phyloP scores from a whole-genome alignment of 2,329 filamentous ascomycete genomes.

The Phialocephala sp. region DNA sequence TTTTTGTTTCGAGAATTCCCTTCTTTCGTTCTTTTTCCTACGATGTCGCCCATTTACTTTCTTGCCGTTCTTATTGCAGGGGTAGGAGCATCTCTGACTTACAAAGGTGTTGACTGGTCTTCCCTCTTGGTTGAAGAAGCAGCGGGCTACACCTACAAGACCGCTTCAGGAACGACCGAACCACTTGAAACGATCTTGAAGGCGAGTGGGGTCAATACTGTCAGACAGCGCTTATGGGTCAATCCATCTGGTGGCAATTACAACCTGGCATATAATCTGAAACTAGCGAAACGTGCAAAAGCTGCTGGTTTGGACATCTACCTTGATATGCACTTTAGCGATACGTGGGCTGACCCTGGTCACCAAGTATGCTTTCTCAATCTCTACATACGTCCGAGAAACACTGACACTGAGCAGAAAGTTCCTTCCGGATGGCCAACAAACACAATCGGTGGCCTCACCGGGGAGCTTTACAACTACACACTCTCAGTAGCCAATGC shows the following conservation, averaged over 20 bases:
- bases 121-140: constrained; percentile 68
- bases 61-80: constrained; percentile 18
- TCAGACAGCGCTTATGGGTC: constrained; percentile 75
- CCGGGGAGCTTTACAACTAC: constrained; percentile 72
- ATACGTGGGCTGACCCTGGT: constrained; percentile 73
- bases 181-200: constrained; percentile 68
- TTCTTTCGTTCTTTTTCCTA: too few species aligned
- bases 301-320: constrained; percentile 63
- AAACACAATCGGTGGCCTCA: constrained; percentile 57
- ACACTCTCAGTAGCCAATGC: constrained; percentile 65
- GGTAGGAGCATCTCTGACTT: constrained; percentile 53
- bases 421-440: constrained; percentile 69
- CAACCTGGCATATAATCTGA: constrained; percentile 72
- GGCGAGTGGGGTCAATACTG: constrained; percentile 68
- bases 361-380: constrained; percentile 55
- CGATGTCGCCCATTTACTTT: constrained; percentile 24
- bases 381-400: too few species aligned
- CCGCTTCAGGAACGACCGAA: constrained; percentile 55
- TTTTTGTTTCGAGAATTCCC: neutral
- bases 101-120: constrained; percentile 74
- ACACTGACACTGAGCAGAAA: constrained; percentile 38
- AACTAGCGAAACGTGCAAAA: constrained; percentile 68
- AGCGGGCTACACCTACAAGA: constrained; percentile 65
- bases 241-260: constrained; percentile 69
- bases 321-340: constrained; percentile 69